Conservation (phyloP, 2,329 filamentous ascomycete species). For the Ciborinia camelliae region DNA sequence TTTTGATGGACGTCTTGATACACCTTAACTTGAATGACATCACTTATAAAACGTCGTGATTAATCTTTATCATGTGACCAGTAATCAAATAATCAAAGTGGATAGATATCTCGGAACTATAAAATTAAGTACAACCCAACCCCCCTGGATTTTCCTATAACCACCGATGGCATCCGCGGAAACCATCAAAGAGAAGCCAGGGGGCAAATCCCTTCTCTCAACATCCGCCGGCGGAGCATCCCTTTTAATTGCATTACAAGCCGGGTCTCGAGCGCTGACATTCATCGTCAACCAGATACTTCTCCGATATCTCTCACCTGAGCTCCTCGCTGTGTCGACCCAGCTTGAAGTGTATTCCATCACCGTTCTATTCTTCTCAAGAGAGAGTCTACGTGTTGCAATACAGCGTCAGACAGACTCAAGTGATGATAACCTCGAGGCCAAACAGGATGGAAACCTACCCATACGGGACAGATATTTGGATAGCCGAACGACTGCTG, state of each 20-base stretch:
- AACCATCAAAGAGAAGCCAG: not conserved
- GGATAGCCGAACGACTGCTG: conserved; percentile 34
- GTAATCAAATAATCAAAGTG: not conserved
- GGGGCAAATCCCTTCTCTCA: conserved; percentile 15
- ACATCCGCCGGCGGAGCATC: conserved; percentile 31
- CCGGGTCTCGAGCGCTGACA: conserved; percentile 81
- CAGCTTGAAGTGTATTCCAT: conserved; percentile 93
- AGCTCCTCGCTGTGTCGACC: conserved; percentile 77
- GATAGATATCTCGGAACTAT: not conserved
- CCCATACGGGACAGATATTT: not conserved
- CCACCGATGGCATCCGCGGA: conserved; percentile 3
- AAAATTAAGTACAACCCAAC: not conserved
- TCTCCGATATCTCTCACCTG: conserved; percentile 81
- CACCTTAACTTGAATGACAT: no score
- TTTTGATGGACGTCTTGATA: no score
- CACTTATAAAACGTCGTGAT: no score
- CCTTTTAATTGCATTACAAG: conserved; percentile 75
- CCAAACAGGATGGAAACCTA: not conserved
- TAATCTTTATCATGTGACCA: not conserved
- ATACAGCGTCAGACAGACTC: conserved; percentile 71
- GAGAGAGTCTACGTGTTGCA: conserved; percentile 87
- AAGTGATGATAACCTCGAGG: conserved; percentile 21
- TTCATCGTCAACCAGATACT: conserved; percentile 91
- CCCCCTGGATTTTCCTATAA: not conserved
- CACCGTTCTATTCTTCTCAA: conserved; percentile 88